Conservation (phyloP, 805 yeast genomes). For the Lipomyces yamadae region DNA sequence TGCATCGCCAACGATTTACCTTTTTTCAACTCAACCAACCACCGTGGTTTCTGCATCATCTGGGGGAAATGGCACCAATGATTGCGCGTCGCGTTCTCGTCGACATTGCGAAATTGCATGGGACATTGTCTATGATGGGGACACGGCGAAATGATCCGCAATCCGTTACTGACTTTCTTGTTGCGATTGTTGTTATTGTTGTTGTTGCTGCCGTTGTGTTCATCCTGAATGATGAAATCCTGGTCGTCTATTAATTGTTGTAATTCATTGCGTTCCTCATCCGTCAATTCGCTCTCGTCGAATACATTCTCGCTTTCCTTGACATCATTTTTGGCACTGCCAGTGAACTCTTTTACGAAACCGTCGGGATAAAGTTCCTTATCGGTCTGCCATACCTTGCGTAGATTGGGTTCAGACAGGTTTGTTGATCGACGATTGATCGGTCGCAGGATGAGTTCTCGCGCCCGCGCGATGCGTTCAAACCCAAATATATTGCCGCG, state of each 20-base stretch:
- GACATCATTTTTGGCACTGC: background rate
- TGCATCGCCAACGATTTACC: slow-evolving; percentile 73
- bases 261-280: slow-evolving; percentile 18
- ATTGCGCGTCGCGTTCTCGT: slow-evolving; percentile 57
- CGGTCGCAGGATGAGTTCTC: slow-evolving; percentile 90
- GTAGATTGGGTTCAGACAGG: slow-evolving; percentile 8
- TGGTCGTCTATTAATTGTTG: background rate
- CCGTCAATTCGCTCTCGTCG: slow-evolving; percentile 15
- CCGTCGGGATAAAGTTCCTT: slow-evolving; percentile 2
- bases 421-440: slow-evolving; percentile 3
- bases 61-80: slow-evolving; percentile 78
- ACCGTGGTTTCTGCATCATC: slow-evolving; percentile 76
- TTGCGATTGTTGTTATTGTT: no score
- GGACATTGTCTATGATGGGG: slow-evolving; percentile 88
- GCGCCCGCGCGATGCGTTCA: slow-evolving; percentile 84
- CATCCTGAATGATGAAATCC: background rate
- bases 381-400: background rate
- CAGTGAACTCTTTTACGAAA: slow-evolving; percentile 7
- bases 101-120: slow-evolving; percentile 74
- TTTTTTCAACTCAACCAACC: slow-evolving; percentile 78
- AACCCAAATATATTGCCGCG: slow-evolving; percentile 90
- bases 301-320: slow-evolving; percentile 6
- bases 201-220: no score
- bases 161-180: slow-evolving; percentile 50
- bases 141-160: slow-evolving; percentile 85